phyloP scores from a whole-genome alignment of 768 basidiomycete genomes.

The Cantharellus anzutake region DNA sequence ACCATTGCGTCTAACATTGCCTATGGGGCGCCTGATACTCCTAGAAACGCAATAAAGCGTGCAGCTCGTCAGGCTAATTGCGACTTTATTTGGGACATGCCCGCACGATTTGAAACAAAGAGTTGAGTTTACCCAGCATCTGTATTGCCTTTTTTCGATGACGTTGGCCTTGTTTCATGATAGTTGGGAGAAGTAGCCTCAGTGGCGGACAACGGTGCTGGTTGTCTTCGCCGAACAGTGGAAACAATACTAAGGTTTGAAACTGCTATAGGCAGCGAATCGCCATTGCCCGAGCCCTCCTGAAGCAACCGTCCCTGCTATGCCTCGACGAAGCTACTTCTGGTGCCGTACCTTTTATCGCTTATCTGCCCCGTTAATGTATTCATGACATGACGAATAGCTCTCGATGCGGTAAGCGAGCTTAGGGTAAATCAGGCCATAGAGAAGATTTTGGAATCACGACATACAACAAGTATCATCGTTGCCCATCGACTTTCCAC shows the following conservation, averaged over 20 bases:
- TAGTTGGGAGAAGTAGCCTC: conserved; percentile 49
- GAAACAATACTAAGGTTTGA: neutral
- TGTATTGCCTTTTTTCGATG: neutral
- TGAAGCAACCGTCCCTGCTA: conserved; percentile 76
- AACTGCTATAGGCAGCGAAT: conserved; percentile 14
- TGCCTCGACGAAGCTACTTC: conserved; percentile 74
- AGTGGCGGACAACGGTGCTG: conserved; percentile 49
- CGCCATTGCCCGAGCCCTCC: conserved; percentile 45
- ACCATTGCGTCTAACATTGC: conserved; percentile 93
- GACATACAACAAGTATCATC: conserved; percentile 72
- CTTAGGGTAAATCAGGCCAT: conserved; percentile 80
- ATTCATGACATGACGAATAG: conserved; percentile 23
- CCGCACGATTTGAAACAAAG: conserved; percentile 81
- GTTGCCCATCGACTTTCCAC: conserved; percentile 83
- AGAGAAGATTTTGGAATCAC: conserved; percentile 60
- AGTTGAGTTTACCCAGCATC: conserved; percentile 30
- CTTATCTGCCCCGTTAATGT: conserved; percentile 12
- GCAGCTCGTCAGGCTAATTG: conserved; percentile 87
- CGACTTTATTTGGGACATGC: conserved; percentile 90
- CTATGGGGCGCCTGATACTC: conserved; percentile 58
- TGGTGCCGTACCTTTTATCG: neutral
- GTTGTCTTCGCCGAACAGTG: neutral
- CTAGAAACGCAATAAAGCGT: conserved; percentile 66
- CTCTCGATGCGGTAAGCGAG: conserved; percentile 78
- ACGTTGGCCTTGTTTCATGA: neutral